Base-by-base conservation (phyloP, 179 eudicot species). In the Beta macrorhiza region DNA sequence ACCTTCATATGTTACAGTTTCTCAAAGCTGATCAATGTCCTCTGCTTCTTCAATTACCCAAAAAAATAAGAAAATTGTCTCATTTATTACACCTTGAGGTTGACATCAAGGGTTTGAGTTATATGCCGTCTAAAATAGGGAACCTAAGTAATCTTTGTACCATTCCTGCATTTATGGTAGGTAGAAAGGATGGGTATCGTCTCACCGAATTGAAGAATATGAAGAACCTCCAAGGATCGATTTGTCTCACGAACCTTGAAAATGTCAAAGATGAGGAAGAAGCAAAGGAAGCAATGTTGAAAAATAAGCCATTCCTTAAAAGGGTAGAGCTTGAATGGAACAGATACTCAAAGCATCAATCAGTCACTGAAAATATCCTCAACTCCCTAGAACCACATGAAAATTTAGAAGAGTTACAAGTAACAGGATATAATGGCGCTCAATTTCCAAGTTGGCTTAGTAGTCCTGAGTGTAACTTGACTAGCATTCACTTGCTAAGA, bases 101-200 rank as follows among this genome's bases (percentile, higher is more conserved):
- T 17, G 82, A 78, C 47, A 57, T 81, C 44, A 81, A 70, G 25
- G 47, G 79, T 5, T 63, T 87, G 64, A 64, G n/a, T 20, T 19
- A 22, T 5, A 83, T 83, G 86, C 86, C 90, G 7, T 55, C 78
- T 20, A 67, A 63, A 10, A 47, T 87, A n/a, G 90, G 86, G 37
- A 87, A 64, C 22, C 76, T 85, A 22, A 25, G 25, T 17, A 76
- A 76, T 29, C 86, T 87, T 52, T 85, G 82, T 47, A 75, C 86
- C 29, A 75, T 87, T 45, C 49, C 75, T 10, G 82, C 76, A 9
- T 85, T 78, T 51, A 72, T 79, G 61, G 87, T 81, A 53, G 86
- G 85, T 44, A 71, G 67, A 62, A 65, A 57, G 6, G 42, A 58
- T 16, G 81, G 71, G 51, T 56, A 61, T 78, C 64, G 45, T n/a